These are phyloP conservation scores for Mortierella sp. DNA, from an alignment of 371 early-diverging fungal genomes.

Conservation along the genomic window DNA sequence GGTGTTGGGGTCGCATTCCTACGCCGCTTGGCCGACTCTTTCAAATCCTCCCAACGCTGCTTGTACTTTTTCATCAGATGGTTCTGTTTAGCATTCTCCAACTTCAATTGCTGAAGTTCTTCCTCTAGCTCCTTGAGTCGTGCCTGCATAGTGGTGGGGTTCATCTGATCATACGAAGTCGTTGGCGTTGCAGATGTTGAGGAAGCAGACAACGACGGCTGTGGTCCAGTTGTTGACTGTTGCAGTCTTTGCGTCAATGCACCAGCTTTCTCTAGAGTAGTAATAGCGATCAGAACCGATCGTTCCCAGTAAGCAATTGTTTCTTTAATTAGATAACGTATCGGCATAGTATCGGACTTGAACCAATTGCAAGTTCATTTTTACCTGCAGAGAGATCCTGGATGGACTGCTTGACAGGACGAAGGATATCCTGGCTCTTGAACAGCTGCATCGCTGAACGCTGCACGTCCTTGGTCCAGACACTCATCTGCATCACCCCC, in stretches of 20 bases:
- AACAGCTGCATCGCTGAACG: slow-evolving; percentile 51
- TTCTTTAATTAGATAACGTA: background rate
- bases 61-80: slow-evolving; percentile 79
- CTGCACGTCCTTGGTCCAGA: slow-evolving; percentile 53
- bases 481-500: slow-evolving; percentile 74
- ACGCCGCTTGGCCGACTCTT: slow-evolving; percentile 85
- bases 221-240: slow-evolving; percentile 6
- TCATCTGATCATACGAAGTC: slow-evolving; percentile 40
- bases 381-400: slow-evolving; percentile 49
- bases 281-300: background rate
- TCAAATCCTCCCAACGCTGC: slow-evolving; percentile 91
- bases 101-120: slow-evolving; percentile 62
- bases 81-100: slow-evolving; percentile 68
- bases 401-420: slow-evolving; percentile 52
- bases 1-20: slow-evolving; percentile 38
- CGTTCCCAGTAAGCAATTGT: background rate
- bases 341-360: too few species aligned
- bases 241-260: slow-evolving; percentile 5
- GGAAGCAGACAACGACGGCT: background rate
- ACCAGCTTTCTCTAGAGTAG: slow-evolving; percentile 10
- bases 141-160: slow-evolving; percentile 41
- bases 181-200: background rate
- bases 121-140: slow-evolving; percentile 70
- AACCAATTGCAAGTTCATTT: background rate
- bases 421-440: slow-evolving; percentile 49